Conservation (phyloP, 768 basidiomycete genomes). For the Russula earlei region DNA sequence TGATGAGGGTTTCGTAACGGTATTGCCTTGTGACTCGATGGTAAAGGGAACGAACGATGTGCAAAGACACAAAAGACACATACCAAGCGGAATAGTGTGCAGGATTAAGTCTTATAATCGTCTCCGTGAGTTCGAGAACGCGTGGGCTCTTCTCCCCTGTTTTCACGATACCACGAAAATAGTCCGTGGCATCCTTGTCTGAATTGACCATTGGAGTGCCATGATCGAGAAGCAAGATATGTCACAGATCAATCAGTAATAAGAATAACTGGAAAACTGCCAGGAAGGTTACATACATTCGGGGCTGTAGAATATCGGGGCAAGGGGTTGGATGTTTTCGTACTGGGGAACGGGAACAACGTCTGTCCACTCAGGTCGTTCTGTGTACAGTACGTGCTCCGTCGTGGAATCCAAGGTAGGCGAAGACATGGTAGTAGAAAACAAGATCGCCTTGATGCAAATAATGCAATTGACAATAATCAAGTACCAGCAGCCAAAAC, state of each 20-base stretch:
- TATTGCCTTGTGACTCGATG: constrained; percentile 63
- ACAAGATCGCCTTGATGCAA: neutral
- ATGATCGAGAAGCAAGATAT: neutral
- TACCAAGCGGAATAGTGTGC: constrained; percentile 97
- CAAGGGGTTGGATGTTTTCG: constrained; percentile 68
- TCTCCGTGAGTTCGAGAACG: constrained; percentile 81
- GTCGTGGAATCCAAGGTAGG: neutral
- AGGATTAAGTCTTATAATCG: constrained; percentile 84
- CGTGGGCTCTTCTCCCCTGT: constrained; percentile 69
- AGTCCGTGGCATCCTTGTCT: constrained; percentile 92
- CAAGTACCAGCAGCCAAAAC: neutral
- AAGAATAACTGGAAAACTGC: constrained; percentile 1
- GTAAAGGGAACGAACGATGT: neutral
- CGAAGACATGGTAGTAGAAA: constrained; percentile 2
- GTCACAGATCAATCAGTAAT: constrained; percentile 20
- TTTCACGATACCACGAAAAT: constrained; percentile 80
- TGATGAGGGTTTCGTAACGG: constrained; percentile 78
- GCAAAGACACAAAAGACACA: constrained; percentile 21
- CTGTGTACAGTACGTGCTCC: constrained; percentile 37
- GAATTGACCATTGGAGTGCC: constrained; percentile 4
- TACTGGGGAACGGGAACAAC: constrained; percentile 73
- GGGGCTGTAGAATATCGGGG: constrained; percentile 82
- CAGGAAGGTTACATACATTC: constrained; percentile 57
- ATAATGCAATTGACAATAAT: neutral
- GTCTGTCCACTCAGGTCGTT: constrained; percentile 71